A percentile compares a stretch with the other conserved stretches of the same genome.
Evolutionary conservation across 768 basidiomycete species (phyloP).

Genomic region (Kwoniella mangroviensis): DNA sequence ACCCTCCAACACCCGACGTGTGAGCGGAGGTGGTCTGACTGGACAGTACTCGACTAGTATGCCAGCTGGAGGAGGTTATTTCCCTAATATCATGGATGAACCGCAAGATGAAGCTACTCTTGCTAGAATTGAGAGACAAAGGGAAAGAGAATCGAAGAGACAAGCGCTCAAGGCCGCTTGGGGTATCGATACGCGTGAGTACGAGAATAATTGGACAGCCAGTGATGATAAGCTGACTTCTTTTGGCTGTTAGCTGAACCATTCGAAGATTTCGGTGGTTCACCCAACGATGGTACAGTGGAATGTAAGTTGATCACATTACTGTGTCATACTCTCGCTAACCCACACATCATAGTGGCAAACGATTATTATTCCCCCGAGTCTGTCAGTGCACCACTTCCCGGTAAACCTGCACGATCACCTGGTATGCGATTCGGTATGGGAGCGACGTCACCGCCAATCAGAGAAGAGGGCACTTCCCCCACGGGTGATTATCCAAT

Average conservation of each 20-base stretch:
- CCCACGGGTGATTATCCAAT: slow-evolving; percentile 30
- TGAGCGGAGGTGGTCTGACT: slow-evolving; percentile 49
- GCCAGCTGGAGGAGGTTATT: slow-evolving; percentile 55
- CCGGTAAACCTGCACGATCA: slow-evolving; percentile 35
- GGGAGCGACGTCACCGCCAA: slow-evolving; percentile 32
- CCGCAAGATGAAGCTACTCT: slow-evolving; percentile 41
- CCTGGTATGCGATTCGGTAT: slow-evolving; percentile 45
- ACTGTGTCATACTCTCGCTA: background rate
- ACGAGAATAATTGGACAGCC: background rate
- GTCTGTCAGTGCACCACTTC: slow-evolving; percentile 19
- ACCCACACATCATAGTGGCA: slow-evolving; percentile 25
- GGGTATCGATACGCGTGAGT: slow-evolving; percentile 57
- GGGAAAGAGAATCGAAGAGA: slow-evolving; percentile 53
- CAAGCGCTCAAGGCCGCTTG: slow-evolving; percentile 57
- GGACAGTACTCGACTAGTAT: slow-evolving; percentile 57
- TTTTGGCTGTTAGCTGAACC: slow-evolving; percentile 48
- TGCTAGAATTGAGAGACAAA: slow-evolving; percentile 47
- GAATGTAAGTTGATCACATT: slow-evolving; percentile 40
- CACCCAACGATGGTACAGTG: slow-evolving; percentile 39
- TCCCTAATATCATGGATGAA: slow-evolving; percentile 35
- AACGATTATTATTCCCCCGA: slow-evolving; percentile 38
- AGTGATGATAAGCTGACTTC: slow-evolving; percentile 1
- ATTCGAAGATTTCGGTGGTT: slow-evolving; percentile 54
- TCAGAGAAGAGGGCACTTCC: slow-evolving; percentile 33
- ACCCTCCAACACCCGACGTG: slow-evolving; percentile 21